Base-by-base conservation (phyloP, 768 basidiomycete genomes). In the Hydnum rufescens region DNA sequence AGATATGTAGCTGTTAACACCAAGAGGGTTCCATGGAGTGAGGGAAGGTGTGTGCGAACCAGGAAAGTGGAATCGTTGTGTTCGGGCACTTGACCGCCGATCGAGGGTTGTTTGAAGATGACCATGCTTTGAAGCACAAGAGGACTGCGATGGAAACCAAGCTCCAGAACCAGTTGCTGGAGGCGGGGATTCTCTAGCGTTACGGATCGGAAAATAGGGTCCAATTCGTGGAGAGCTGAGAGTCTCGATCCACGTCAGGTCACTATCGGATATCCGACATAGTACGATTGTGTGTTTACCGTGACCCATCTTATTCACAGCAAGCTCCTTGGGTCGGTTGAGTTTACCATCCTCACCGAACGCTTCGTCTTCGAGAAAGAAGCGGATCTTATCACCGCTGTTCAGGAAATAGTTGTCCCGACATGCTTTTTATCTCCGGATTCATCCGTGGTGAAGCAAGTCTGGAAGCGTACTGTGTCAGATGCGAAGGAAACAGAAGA, bases 221-320 rank as follows among this genome's bases (percentile, higher is more conserved):
- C 92, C 3, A 88, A 70, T 54, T 82, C 75, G 58, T 95, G 92
- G 5, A 99, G 67, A 2, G 75, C 90, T 88, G 54, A 39, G 18
- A 5, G 43, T 54, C 8, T 23, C 19, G 8, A 23, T 32, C 28
- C 18, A 6, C 51, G n/a, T 13, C 8, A 39, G 34, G 8, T 39
- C 19, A 23, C 26, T 19, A 49, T 23, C 51, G 5, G 48, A 19
- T 13, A 5, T 28, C 29, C 54, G 46, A 44, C 50, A 54, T 19
- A 18, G 6, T 25, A 47, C 28, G 25, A 13, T 6, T 8, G 13
- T 18, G 6, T 22, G 32, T 67, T 52, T 58, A 84, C 86, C 87
- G 62, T 89, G 86, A 1, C 87, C 83, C 55, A 92, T 89, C 74
- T 99, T 99, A 67, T 99, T 99, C 26, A 97, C 83, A 0, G 87